These are phyloP conservation scores for Colletotrichum eleusines DNA, from an alignment of 2,329 filamentous ascomycete genomes.

Conservation along the genomic window DNA sequence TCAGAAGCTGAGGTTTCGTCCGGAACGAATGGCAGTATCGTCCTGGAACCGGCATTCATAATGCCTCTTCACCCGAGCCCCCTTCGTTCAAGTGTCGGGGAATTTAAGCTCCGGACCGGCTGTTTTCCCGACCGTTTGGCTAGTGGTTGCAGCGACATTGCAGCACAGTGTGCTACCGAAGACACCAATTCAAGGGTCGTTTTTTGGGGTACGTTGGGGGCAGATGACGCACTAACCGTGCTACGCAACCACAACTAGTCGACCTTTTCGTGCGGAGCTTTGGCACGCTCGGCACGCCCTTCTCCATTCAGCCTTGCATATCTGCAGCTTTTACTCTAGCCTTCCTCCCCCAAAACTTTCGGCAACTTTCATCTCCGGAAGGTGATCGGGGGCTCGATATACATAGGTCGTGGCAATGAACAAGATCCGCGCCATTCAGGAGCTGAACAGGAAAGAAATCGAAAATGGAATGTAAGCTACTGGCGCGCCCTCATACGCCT, in stretches of 20 bases:
- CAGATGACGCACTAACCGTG: slow-evolving; percentile 38
- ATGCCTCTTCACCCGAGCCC: slow-evolving; percentile 12
- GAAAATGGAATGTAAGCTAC: slow-evolving; percentile 81
- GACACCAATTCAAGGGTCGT: slow-evolving; percentile 29
- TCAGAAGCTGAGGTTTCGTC: not conserved
- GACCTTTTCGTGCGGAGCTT: slow-evolving; percentile 21
- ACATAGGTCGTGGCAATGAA: slow-evolving; percentile 71
- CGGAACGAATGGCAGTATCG: slow-evolving; percentile 2
- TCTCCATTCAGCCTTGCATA: slow-evolving; percentile 36
- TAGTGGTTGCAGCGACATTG: not conserved
- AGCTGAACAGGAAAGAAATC: slow-evolving; percentile 94
- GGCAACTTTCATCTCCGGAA: too few relatives aligned
- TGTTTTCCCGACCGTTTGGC: slow-evolving; percentile 37
- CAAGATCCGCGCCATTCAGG: slow-evolving; percentile 90
- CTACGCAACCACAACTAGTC: slow-evolving; percentile 17
- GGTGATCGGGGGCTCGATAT: not conserved
- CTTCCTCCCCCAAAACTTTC: not conserved
- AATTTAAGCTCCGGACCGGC: slow-evolving; percentile 39
- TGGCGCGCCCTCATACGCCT: not conserved
- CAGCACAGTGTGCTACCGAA: slow-evolving; percentile 33
- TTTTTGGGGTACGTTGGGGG: slow-evolving; percentile 18
- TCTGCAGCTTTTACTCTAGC: slow-evolving; percentile 14
- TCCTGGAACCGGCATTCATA: slow-evolving; percentile 1
- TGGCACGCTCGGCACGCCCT: slow-evolving; percentile 14
- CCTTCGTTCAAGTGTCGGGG: slow-evolving; percentile 37